Conservation (phyloP, 2,329 filamentous ascomycete species). For the Byssothecium circinans region DNA sequence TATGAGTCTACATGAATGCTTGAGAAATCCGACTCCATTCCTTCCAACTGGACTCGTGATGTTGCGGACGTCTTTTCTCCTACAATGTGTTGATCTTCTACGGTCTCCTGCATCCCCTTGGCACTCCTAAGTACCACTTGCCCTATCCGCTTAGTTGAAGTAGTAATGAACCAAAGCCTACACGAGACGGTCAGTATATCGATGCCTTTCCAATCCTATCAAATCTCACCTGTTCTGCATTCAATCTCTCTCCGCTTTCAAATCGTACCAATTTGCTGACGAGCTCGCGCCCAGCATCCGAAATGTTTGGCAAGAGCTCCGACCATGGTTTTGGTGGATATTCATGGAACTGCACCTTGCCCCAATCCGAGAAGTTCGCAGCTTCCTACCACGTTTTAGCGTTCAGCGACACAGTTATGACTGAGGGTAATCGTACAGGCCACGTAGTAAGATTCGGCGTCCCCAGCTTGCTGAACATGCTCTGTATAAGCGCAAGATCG, state of each 20-base stretch:
- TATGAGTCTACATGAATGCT: no score
- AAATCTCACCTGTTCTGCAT: slow-evolving; percentile 62
- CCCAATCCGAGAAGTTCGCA: slow-evolving; percentile 76
- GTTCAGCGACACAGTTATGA: neutral
- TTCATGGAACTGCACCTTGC: slow-evolving; percentile 76
- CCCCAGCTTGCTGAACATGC: slow-evolving; percentile 88
- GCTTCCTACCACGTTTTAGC: slow-evolving; percentile 56
- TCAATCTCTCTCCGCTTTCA: slow-evolving; percentile 67
- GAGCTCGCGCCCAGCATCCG: slow-evolving; percentile 63
- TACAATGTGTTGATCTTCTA: no score
- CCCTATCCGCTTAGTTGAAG: slow-evolving; percentile 12
- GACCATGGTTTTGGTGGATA: slow-evolving; percentile 72
- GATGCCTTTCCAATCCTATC: neutral
- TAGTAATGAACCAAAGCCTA: slow-evolving; percentile 36
- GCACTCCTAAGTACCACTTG: no score
- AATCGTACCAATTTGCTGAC: slow-evolving; percentile 71
- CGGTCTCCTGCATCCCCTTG: no score
- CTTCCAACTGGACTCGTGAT: no score
- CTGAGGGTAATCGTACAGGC: slow-evolving; percentile 61
- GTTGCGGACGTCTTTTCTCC: no score
- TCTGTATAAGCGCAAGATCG: slow-evolving; percentile 85
- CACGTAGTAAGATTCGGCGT: slow-evolving; percentile 79
- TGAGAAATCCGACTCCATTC: no score
- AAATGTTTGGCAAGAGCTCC: slow-evolving; percentile 65
- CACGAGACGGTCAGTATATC: slow-evolving; percentile 1